A percentile compares a stretch with the other conserved stretches of the same genome.
phyloP scores from a whole-genome alignment of 2,329 filamentous ascomycete species.

The Thelonectria blattea region DNA sequence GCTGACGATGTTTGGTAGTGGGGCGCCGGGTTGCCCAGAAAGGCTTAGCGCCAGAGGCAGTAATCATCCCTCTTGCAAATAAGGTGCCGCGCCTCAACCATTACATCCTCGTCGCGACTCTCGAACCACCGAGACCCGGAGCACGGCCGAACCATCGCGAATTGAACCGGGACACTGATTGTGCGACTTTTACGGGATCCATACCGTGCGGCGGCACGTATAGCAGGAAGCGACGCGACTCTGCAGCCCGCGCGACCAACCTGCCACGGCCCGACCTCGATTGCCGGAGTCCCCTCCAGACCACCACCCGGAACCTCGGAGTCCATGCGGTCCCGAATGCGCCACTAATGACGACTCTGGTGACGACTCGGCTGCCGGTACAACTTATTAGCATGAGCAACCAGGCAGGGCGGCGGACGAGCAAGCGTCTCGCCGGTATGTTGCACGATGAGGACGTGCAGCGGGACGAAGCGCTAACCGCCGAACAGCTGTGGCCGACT shows the following conservation, averaged over 20 bases:
- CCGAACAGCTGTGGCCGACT: conserved; percentile 48
- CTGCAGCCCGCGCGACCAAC: neutral
- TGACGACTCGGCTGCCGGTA: conserved; percentile 68
- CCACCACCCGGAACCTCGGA: conserved; percentile 29
- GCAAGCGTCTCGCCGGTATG: conserved; percentile 70
- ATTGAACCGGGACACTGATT: conserved; percentile 18
- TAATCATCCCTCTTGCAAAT: conserved; percentile 40
- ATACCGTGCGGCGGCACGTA: conserved; percentile 24
- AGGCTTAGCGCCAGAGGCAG: conserved; percentile 30
- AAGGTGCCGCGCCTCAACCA: conserved; percentile 38
- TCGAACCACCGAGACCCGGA: conserved; percentile 25
- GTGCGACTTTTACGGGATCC: neutral
- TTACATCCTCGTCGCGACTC: conserved; percentile 37
- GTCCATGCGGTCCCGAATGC: conserved; percentile 39
- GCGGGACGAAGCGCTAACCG: conserved; percentile 27
- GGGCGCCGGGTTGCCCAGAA: conserved; percentile 20
- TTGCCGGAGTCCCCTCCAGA: neutral
- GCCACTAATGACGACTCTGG: conserved; percentile 74
- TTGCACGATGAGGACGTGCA: conserved; percentile 33
- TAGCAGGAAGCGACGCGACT: conserved; percentile 35
- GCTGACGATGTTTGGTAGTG: conserved; percentile 17
- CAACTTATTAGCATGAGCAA: conserved; percentile 73
- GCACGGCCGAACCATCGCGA: conserved; percentile 23
- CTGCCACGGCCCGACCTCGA: conserved; percentile 19
- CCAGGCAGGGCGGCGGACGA: conserved; percentile 65